Conservation (phyloP, 1,139 yeast genomes). For the Candida mesenterica region DNA sequence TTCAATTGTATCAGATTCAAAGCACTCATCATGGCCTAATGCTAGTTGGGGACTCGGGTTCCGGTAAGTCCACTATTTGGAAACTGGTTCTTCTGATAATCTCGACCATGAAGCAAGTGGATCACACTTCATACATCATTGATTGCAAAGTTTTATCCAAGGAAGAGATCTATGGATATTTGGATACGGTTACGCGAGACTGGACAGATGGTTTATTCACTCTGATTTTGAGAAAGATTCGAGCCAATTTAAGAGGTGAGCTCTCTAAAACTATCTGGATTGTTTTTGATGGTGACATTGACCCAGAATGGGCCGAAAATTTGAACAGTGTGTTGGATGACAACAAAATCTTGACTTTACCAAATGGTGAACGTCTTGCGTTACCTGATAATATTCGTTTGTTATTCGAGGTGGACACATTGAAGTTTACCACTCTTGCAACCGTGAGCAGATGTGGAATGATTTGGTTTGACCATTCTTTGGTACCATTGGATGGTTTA, state of each 20-base stretch:
- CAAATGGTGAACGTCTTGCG: conserved; percentile 82
- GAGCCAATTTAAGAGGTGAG: conserved; percentile 61
- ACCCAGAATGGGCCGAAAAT: conserved; percentile 93
- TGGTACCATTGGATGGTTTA: conserved; percentile 21
- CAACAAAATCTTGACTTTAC: conserved; percentile 74
- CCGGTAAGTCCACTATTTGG: conserved; percentile 69
- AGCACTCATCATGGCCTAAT: conserved; percentile 77
- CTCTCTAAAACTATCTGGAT: conserved; percentile 64
- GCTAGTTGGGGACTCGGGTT: conserved; percentile 73
- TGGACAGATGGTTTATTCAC: conserved; percentile 93
- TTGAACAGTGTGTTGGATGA: conserved; percentile 91
- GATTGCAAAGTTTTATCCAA: conserved; percentile 79
- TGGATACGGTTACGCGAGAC: conserved; percentile 78
- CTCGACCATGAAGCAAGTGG: conserved; percentile 30
- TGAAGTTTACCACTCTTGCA: conserved; percentile 78
- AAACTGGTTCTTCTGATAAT: conserved; percentile 48
- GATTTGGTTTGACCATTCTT: conserved; percentile 59
- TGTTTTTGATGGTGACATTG: conserved; percentile 89
- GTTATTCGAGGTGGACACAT: conserved; percentile 72
- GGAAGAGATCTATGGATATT: conserved; percentile 62
- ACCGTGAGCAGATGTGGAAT: conserved; percentile 93
- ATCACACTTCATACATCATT: conserved; percentile 45
- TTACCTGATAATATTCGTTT: conserved; percentile 65
- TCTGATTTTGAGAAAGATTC: conserved; percentile 57
- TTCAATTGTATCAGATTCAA: conserved; percentile 64